Percentiles rank a stretch among this genome's conserved stretches.
Evolutionary conservation across 2,329 filamentous ascomycete species (phyloP).

Genomic region (Phyllosticta ampelicida): DNA sequence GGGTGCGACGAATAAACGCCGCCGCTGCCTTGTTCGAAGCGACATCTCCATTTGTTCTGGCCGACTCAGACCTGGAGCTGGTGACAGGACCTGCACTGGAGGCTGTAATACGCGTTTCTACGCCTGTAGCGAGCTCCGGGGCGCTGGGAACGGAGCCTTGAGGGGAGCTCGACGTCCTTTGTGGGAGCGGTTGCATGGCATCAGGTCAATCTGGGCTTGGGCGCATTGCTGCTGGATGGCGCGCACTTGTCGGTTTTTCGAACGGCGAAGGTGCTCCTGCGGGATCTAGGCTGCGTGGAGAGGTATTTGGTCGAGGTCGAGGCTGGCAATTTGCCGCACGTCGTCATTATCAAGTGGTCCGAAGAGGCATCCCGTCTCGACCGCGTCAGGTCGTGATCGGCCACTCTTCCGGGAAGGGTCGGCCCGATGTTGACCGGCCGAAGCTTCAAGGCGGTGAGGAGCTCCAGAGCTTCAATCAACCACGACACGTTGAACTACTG

Average conservation of each 20-base stretch:
- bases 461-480: conserved; percentile 3
- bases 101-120: not conserved
- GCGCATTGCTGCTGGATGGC: conserved; percentile 7
- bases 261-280: not conserved
- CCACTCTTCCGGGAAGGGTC: not conserved
- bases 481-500: not conserved
- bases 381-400: not conserved
- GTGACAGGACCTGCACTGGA: not conserved
- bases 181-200: conserved; percentile 9
- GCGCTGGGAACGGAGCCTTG: conserved; percentile 4
- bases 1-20: conserved; percentile 68
- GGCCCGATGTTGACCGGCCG: conserved; percentile 7
- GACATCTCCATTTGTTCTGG: conserved; percentile 9
- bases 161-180: conserved; percentile 5
- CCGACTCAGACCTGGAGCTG: not conserved
- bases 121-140: not conserved
- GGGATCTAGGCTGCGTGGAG: not conserved
- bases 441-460: conserved; percentile 3
- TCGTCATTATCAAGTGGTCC: conserved; percentile 4
- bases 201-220: conserved; percentile 6
- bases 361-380: conserved; percentile 1
- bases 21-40: conserved; percentile 66
- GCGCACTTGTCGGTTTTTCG: not conserved
- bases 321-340: not conserved
- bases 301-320: not conserved